phyloP scores from a whole-genome alignment of 805 yeast genomes.

The Yarrowia hollandica region DNA sequence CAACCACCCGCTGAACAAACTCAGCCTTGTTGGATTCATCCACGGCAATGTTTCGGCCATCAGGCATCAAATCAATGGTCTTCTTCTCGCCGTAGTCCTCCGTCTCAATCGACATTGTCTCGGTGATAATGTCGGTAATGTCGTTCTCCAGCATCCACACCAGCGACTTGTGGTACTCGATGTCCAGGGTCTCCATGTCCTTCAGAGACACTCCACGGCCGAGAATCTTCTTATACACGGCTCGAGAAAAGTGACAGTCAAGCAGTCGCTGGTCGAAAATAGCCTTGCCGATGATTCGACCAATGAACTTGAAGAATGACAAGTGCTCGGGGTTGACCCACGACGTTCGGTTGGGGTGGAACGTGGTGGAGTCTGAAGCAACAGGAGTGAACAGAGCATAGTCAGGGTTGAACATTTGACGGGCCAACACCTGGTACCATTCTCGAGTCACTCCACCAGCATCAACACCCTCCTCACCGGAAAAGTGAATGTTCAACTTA shows the following conservation, averaged over 20 bases:
- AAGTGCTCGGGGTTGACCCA: conserved; percentile 91
- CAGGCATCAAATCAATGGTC: conserved; percentile 73
- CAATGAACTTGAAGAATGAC: conserved; percentile 91
- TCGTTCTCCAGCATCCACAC: conserved; percentile 97
- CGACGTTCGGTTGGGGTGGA: conserved; percentile 92
- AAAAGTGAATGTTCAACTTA: conserved; percentile 76
- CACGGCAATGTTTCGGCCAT: conserved; percentile 81
- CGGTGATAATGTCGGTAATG: conserved; percentile 91
- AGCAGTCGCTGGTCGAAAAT: conserved; percentile 79
- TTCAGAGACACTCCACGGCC: conserved; percentile 79
- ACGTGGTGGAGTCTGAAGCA: conserved; percentile 86
- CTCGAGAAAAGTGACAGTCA: conserved; percentile 93
- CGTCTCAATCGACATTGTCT: conserved; percentile 88
- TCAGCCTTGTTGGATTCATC: conserved; percentile 89
- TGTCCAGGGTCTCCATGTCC: conserved; percentile 91
- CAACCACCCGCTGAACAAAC: conserved; percentile 82
- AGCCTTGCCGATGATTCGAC: conserved; percentile 92
- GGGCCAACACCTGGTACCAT: conserved; percentile 91
- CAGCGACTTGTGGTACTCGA: conserved; percentile 87
- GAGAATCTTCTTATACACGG: conserved; percentile 84
- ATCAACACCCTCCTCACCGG: conserved; percentile 94
- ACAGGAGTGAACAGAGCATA: conserved; percentile 91
- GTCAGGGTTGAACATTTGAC: conserved; percentile 95
- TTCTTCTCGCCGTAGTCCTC: conserved; percentile 93
- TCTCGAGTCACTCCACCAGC: conserved; percentile 98